Conservation (phyloP, 75 land plant species). For the Ceratopteris richardii region DNA sequence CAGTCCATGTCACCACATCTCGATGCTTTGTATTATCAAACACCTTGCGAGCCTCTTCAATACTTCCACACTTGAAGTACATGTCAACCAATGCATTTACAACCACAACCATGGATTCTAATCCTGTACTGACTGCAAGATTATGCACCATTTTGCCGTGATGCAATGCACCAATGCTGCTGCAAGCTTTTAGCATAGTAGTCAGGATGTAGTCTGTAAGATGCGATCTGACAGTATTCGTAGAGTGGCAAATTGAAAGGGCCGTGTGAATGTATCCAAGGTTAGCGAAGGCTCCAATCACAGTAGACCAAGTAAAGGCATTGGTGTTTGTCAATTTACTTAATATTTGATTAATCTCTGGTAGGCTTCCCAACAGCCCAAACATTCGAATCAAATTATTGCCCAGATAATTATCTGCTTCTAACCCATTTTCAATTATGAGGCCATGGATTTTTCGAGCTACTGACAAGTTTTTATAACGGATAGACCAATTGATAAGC, state of each 20-base stretch:
- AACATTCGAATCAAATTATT: conserved; percentile 4
- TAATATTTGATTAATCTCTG: too few relatives aligned
- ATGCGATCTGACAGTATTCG: conserved; percentile 3
- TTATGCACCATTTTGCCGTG: conserved; percentile 13
- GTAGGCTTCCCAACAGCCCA: not conserved
- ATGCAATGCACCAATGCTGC: conserved; percentile 9
- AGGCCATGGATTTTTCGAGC: not conserved
- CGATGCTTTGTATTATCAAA: conserved; percentile 9
- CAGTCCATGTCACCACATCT: conserved; percentile 19
- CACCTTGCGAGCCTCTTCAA: conserved; percentile 3
- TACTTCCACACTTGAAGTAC: conserved; percentile 18
- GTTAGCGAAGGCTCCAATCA: too few relatives aligned
- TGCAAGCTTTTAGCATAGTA: conserved; percentile 13
- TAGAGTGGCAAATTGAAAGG: not conserved
- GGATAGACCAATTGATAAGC: too few relatives aligned
- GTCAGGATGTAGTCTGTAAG: conserved; percentile 6
- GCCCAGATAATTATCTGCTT: not conserved
- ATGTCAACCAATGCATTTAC: conserved; percentile 12
- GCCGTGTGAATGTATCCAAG: not conserved
- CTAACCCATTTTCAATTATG: not conserved
- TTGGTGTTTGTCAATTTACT: too few relatives aligned
- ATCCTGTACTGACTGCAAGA: not conserved
- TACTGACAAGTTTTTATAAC: too few relatives aligned
- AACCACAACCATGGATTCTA: conserved; percentile 4
- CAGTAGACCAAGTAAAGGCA: too few relatives aligned